Evolutionary conservation across 2,329 filamentous ascomycete species (phyloP).

Genomic region (Zalaria obscura): DNA sequence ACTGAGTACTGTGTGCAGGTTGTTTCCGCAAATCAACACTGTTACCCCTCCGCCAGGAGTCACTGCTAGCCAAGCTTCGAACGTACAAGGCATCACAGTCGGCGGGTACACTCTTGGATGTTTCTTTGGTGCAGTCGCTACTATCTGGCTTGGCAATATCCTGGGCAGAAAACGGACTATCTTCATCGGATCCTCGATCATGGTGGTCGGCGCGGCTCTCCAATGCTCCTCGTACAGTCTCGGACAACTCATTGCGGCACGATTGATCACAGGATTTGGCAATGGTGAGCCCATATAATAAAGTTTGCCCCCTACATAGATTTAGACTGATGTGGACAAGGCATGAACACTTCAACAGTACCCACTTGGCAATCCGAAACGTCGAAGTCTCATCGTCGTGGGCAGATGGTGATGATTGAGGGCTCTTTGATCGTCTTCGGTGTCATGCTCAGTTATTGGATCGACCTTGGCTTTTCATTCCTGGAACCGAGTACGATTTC

Average conservation of each 20-base stretch:
- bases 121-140: conserved; percentile 34
- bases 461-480: conserved; percentile 39
- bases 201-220: conserved; percentile 31
- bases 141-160: conserved; percentile 35
- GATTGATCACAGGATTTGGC: conserved; percentile 33
- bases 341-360: conserved; percentile 37
- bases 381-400: conserved; percentile 34
- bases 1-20: conserved; percentile 11
- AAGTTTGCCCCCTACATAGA: conserved; percentile 14
- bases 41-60: conserved; percentile 5
- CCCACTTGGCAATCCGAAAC: conserved; percentile 39
- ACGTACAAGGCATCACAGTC: conserved; percentile 14
- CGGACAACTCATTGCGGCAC: conserved; percentile 32
- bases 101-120: conserved; percentile 25
- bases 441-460: conserved; percentile 36
- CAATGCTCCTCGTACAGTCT: conserved; percentile 30
- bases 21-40: conserved; percentile 25
- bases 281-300: conserved; percentile 14
- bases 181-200: conserved; percentile 31
- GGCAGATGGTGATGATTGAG: conserved; percentile 37
- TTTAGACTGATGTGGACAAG: conserved; percentile 13
- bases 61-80: conserved; percentile 6
- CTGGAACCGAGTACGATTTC: conserved; percentile 28
- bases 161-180: conserved; percentile 37
- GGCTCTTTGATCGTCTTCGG: conserved; percentile 36